These are phyloP conservation scores for Trametes cubensis DNA, from an alignment of 768 basidiomycete genomes.

Conservation along the genomic window DNA sequence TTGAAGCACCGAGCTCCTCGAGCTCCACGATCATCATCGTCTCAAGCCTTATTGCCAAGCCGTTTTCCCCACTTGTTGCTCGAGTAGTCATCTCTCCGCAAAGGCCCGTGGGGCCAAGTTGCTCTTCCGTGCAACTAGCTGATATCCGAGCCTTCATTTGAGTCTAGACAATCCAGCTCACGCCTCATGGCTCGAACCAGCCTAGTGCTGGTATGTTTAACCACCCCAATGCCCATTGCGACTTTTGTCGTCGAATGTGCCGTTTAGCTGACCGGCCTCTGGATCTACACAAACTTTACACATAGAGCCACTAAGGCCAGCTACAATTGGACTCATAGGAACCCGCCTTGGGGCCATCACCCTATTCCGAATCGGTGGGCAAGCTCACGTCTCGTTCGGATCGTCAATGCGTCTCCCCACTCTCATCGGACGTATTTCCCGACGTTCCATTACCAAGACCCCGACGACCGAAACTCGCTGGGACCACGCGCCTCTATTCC, in stretches of 20 bases:
- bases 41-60: too few relatives aligned
- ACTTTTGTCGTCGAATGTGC: conserved; percentile 32
- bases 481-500: conserved; percentile 36
- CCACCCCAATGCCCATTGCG: conserved; percentile 24
- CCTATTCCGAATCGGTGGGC: conserved; percentile 31
- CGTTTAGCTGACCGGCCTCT: conserved; percentile 33
- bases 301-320: conserved; percentile 29
- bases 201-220: conserved; percentile 34
- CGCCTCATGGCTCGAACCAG: conserved; percentile 26
- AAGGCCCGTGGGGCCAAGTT: conserved; percentile 17
- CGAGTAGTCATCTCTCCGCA: conserved; percentile 35
- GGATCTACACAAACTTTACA: conserved; percentile 31
- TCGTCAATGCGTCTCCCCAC: conserved; percentile 24
- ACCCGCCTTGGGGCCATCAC: conserved; percentile 28
- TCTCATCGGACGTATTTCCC: background rate
- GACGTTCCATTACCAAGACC: conserved; percentile 20
- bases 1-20: conserved; percentile 26
- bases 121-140: background rate
- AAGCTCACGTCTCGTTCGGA: conserved; percentile 35
- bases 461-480: conserved; percentile 35
- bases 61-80: conserved; percentile 38
- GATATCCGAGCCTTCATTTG: background rate
- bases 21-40: too few relatives aligned
- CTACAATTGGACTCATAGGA: conserved; percentile 25
- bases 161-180: conserved; percentile 36